Evolutionary conservation across 1,139 yeast species (phyloP), one percentile per base, ranked within the genome.

Genomic region (Tardiomyces blankii): DNA sequence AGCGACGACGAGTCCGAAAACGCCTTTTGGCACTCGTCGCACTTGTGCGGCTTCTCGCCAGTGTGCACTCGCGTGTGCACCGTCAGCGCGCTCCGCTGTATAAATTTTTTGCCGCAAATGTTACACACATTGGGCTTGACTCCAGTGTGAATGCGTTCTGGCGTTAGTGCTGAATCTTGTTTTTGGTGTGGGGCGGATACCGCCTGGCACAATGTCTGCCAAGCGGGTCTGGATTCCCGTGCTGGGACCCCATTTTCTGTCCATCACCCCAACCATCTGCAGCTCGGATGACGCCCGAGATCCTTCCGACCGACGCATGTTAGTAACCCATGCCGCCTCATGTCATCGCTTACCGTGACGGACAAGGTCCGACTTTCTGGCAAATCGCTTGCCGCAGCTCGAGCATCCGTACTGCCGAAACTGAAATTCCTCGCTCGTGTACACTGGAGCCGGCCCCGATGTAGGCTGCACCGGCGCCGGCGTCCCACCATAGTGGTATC

Each of bases 41-140:
- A 66, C 41, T 57, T 57, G 48, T 65, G 68, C 0, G 70, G 70
- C 54, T 91, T 76, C 56, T 87, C 95, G 18, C 96, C 96, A 0
- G 95, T 85, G 61, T 86, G 95, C 19, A 85, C 86, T 48, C 95
- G 68, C 51, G 77, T 64, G 60, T 82, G 89, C 52, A 87, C 73
- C 11, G 88, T 81, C 49, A 82, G 65, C 54, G 83, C 88, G 54
- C 82, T 86, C 42, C 81, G 72, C 53, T 88, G 73, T 53, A 80
- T 74, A 58, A 82, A 82, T 54, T 78, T 69, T 62, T 82, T 83
- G 40, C 73, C 64, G 62, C 66, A 62, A 25, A 57, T 51, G 9
- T 55, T 55, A 46, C 66, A 62, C 6, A 55, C 57, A 46, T 62
- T 63, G 3, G 65, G 66, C 40, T 89, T 73, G 51, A 83, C 93